phyloP scores from a whole-genome alignment of 108 stramenopile genomes.

The Chaetoceros tenuissimus region DNA sequence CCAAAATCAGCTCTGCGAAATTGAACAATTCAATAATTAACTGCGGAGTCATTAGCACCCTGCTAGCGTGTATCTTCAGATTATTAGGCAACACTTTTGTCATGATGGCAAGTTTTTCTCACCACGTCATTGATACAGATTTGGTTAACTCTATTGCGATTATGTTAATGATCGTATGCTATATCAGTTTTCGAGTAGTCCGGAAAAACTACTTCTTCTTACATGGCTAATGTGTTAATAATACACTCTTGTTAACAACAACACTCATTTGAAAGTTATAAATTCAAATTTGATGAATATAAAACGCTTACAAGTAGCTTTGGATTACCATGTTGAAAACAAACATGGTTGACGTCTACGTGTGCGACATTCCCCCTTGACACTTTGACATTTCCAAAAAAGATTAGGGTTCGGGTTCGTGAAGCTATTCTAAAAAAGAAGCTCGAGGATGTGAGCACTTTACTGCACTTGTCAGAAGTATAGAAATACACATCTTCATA shows the following conservation, averaged over 20 bases:
- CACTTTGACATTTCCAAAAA: too few species aligned
- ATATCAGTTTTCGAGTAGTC: background rate
- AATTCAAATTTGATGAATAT: too few species aligned
- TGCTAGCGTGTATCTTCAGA: background rate
- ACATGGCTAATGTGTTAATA: background rate
- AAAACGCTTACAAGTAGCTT: too few species aligned
- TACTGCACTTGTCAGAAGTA: too few species aligned
- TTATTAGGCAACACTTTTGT: background rate
- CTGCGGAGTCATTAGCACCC: background rate
- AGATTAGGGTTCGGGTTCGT: too few species aligned
- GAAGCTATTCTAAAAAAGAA: too few species aligned
- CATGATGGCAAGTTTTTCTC: background rate
- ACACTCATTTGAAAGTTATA: too few species aligned
- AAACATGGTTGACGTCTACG: too few species aligned
- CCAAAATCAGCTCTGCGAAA: background rate
- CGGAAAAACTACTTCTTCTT: background rate
- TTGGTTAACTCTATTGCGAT: background rate
- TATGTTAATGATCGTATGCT: background rate
- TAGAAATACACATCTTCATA: too few species aligned
- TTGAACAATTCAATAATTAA: background rate
- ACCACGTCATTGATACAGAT: conserved; percentile 22
- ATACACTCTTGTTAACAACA: background rate
- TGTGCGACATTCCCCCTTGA: too few species aligned
- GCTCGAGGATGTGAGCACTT: too few species aligned
- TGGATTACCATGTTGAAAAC: too few species aligned